A percentile compares a stretch with the other conserved stretches of the same genome.
These are phyloP conservation scores for Monosporascus sp. DNA, from an alignment of 2,329 filamentous ascomycete species.

Conservation along the genomic window DNA sequence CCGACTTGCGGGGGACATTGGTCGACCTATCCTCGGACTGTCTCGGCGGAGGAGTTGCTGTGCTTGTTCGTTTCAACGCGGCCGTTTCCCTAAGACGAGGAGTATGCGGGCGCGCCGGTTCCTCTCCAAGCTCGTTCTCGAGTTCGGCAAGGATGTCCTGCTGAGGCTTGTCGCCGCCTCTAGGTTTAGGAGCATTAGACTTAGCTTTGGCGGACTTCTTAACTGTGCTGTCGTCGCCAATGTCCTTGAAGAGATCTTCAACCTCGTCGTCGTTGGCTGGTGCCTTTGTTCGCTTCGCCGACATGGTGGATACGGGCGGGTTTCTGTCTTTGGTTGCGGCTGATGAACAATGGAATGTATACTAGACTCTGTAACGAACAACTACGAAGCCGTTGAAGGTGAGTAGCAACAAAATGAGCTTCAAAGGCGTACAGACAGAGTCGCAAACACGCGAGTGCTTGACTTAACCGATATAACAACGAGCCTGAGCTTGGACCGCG, in stretches of 20 bases:
- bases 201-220: conserved; percentile 47
- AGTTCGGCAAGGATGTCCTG: conserved; percentile 84
- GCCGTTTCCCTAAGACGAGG: conserved; percentile 61
- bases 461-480: no score
- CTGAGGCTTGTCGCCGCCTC: conserved; percentile 34
- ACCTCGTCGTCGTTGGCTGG: conserved; percentile 59
- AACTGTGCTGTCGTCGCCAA: conserved; percentile 46
- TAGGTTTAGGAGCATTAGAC: conserved; percentile 43
- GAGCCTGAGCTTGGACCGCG: no score
- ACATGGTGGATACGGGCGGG: conserved; percentile 38
- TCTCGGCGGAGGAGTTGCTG: conserved; percentile 45
- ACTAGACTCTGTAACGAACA: not conserved
- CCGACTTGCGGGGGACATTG: conserved; percentile 59
- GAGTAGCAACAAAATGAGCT: not conserved
- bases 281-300: conserved; percentile 55
- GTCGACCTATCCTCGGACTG: conserved; percentile 59
- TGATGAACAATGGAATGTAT: not conserved
- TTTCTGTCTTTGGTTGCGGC: not conserved
- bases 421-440: no score
- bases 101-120: conserved; percentile 74
- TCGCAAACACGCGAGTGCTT: no score
- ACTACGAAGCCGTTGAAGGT: not conserved
- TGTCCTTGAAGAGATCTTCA: conserved; percentile 60
- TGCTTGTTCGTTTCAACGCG: conserved; percentile 44
- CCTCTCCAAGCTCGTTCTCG: conserved; percentile 68